Evolutionary conservation across 495 filamentous ascomycete species (phyloP).

Genomic region (Tetracladium marchalianum): DNA sequence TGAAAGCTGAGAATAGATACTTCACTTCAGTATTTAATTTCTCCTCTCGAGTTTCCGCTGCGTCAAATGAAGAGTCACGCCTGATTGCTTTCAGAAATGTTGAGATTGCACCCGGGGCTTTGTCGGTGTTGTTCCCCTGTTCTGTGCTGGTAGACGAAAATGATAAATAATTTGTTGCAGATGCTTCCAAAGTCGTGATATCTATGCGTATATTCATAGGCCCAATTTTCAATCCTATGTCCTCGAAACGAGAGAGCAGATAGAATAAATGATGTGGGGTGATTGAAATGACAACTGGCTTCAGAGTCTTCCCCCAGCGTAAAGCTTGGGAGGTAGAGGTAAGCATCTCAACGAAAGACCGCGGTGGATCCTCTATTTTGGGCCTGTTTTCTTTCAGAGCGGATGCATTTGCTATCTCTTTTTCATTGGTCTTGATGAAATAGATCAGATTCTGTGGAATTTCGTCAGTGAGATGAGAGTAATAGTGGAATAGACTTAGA

Average conservation of each 20-base stretch:
- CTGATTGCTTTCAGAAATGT: conserved; percentile 83
- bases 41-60: conserved; percentile 73
- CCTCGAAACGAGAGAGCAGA: conserved; percentile 87
- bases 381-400: conserved; percentile 58
- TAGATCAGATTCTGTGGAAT: conserved; percentile 69
- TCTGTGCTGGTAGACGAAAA: conserved; percentile 72
- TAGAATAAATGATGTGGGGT: conserved; percentile 97
- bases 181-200: conserved; percentile 79
- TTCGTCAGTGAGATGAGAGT: conserved; percentile 8
- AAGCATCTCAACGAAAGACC: conserved; percentile 41
- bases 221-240: conserved; percentile 77
- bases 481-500: background rate
- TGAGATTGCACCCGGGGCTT: conserved; percentile 88
- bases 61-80: conserved; percentile 60
- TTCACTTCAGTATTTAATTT: conserved; percentile 83
- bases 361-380: conserved; percentile 54
- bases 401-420: conserved; percentile 93
- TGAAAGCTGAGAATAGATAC: conserved; percentile 96
- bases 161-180: conserved; percentile 91
- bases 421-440: conserved; percentile 95
- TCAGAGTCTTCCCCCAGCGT: too few relatives aligned
- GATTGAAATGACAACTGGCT: conserved; percentile 81
- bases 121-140: conserved; percentile 68
- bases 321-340: conserved; percentile 79
- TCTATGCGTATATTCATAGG: conserved; percentile 94